These are phyloP conservation scores for Lactifluus rugatus DNA, from an alignment of 768 basidiomycete species.

Conservation along the genomic window DNA sequence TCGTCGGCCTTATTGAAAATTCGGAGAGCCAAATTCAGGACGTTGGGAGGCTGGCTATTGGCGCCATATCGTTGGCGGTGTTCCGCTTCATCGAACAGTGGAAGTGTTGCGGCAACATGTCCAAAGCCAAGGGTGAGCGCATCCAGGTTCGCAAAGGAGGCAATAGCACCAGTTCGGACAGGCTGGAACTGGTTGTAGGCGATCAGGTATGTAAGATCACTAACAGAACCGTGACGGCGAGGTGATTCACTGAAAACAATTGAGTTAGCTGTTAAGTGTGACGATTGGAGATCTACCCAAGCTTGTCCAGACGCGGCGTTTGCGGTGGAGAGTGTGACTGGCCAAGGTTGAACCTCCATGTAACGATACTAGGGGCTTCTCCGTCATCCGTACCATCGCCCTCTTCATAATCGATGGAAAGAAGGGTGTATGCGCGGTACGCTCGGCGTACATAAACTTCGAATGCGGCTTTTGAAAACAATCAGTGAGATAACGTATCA, in stretches of 20 bases:
- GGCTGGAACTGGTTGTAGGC: constrained; percentile 81
- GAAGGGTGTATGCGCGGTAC: constrained; percentile 85
- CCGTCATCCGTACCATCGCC: constrained; percentile 79
- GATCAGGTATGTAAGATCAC: constrained; percentile 91
- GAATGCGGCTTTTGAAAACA: constrained; percentile 56
- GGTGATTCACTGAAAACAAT: constrained; percentile 35
- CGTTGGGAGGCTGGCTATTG: constrained; percentile 74
- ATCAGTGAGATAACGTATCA: neutral
- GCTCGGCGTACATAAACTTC: constrained; percentile 95
- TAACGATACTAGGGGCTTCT: constrained; percentile 69
- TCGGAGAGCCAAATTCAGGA: constrained; percentile 88
- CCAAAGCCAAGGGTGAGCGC: constrained; percentile 65
- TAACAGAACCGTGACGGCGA: constrained; percentile 84
- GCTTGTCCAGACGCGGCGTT: constrained; percentile 54
- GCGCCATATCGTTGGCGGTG: constrained; percentile 67
- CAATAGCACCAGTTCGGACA: constrained; percentile 80
- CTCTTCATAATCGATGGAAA: constrained; percentile 92
- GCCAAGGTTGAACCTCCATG: constrained; percentile 94
- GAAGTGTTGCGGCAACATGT: constrained; percentile 63
- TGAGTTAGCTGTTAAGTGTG: neutral
- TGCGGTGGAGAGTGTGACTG: constrained; percentile 79
- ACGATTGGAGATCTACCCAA: constrained; percentile 30
- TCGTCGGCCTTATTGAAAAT: constrained; percentile 78
- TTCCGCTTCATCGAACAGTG: constrained; percentile 61
- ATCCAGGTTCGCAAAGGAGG: constrained; percentile 72